Evolutionary conservation across 345 rosid genomes (phyloP), one percentile per base, ranked within the genome.

Genomic region (Dipteronia dyeriana): DNA sequence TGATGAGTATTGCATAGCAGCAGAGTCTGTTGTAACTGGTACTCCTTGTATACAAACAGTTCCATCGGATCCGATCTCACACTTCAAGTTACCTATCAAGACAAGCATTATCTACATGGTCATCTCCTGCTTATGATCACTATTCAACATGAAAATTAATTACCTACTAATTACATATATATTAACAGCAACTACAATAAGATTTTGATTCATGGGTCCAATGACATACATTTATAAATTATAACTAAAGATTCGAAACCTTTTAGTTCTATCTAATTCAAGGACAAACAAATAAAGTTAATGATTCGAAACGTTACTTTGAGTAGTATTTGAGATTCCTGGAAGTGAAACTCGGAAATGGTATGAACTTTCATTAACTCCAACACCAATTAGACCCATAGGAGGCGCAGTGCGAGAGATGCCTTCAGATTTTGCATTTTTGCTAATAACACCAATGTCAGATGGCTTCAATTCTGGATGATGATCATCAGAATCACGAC

Each of bases 341-440:
- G 97, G 94, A 79, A 95, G 76, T 41, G 89, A 81, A 75, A 95
- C 87, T 67, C 95, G 79, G 77, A 93, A 92, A 60, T 92, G 61
- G 78, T 85, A 95, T 16, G 97, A 91, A 49, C 56, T 47, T 65
- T 88, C 91, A 73, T 90, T 84, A 7, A 79, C 78, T 22, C 98
- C 97, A 1, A 91, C 79, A 79, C 92, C 97, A 68, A 87, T 70
- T 70, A 85, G 82, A 81, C 97, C 97, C 8, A 91, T 61, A 12
- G 88, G 68, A 31, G 95, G 92, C 0, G 86, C 94, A 49, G 38
- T 38, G 43, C 71, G 26, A 69, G 38, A 34, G 38, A 34, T 34
- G 6, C 38, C 38, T 34, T 34, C 38, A 34, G 38, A 34, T 34
- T 34, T 34, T 34, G 38, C 38, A 34, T 34, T 6, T 34, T 34